Evolutionary conservation across 2,329 filamentous ascomycete genomes (phyloP).

Genomic region (Shiraia sp.): DNA sequence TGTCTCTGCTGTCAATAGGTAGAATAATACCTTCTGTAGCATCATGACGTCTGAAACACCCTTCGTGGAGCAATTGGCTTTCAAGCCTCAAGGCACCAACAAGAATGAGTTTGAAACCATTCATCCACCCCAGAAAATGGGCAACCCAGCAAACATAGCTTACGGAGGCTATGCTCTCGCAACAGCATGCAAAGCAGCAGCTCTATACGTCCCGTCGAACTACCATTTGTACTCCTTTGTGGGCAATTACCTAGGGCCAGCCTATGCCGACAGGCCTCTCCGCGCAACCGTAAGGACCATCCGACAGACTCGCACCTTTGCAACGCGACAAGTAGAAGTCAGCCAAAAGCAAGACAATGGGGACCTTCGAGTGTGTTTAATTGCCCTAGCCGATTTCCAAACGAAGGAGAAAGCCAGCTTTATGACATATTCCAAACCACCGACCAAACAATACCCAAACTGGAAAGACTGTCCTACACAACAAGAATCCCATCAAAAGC

Average conservation of each 20-base stretch:
- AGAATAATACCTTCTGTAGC: not conserved
- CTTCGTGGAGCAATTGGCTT: slow-evolving; percentile 19
- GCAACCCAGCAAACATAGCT: slow-evolving; percentile 44
- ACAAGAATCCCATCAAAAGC: not conserved
- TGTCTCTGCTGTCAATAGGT: too few species aligned
- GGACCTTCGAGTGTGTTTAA: slow-evolving; percentile 45
- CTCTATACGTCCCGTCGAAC: slow-evolving; percentile 38
- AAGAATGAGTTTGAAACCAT: slow-evolving; percentile 18
- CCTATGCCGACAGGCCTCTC: slow-evolving; percentile 47
- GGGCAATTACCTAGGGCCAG: slow-evolving; percentile 55
- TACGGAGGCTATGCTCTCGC: slow-evolving; percentile 53
- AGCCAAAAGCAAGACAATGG: slow-evolving; percentile 47
- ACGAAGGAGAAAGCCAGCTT: slow-evolving; percentile 41
- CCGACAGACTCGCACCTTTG: slow-evolving; percentile 54
- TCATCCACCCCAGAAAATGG: slow-evolving; percentile 43
- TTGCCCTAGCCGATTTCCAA: slow-evolving; percentile 55
- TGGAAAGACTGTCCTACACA: slow-evolving; percentile 11
- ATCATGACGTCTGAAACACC: not conserved
- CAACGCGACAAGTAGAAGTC: slow-evolving; percentile 53
- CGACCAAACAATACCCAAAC: slow-evolving; percentile 36
- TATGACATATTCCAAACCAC: slow-evolving; percentile 47
- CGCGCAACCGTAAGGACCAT: slow-evolving; percentile 42
- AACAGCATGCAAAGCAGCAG: slow-evolving; percentile 50
- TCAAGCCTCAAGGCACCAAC: slow-evolving; percentile 10
- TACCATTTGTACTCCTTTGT: slow-evolving; percentile 53